A percentile compares a stretch with the other conserved stretches of the same genome.
Evolutionary conservation across 2,329 filamentous ascomycete genomes (phyloP).

Genomic region (Dryadomyces sulphureus): DNA sequence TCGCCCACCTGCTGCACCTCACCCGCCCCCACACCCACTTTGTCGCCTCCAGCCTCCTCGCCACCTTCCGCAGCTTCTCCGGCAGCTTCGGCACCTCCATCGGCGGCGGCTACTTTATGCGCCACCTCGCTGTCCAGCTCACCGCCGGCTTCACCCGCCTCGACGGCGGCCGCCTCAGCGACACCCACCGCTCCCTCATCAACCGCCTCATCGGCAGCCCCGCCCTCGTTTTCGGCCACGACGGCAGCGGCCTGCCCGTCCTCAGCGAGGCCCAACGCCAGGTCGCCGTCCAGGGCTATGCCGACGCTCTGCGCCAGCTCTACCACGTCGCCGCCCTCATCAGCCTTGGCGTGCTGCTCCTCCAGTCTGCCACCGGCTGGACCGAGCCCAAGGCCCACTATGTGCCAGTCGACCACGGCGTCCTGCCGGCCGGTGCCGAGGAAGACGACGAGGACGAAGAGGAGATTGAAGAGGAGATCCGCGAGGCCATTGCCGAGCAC

Average conservation of each 20-base stretch:
- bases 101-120: conserved; percentile 60
- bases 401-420: background rate
- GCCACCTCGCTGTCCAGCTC: conserved; percentile 41
- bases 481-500: conserved; percentile 18
- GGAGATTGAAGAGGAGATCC: conserved; percentile 14
- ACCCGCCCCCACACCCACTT: conserved; percentile 53
- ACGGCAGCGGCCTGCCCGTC: conserved; percentile 5
- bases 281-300: conserved; percentile 33
- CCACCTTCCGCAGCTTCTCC: conserved; percentile 70
- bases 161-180: conserved; percentile 22
- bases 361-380: conserved; percentile 39
- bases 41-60: conserved; percentile 59
- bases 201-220: conserved; percentile 35
- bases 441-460: conserved; percentile 19
- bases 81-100: conserved; percentile 70
- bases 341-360: conserved; percentile 25
- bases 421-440: conserved; percentile 18
- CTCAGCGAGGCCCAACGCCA: conserved; percentile 25
- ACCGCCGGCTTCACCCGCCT: conserved; percentile 38
- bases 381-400: conserved; percentile 18
- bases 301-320: conserved; percentile 26
- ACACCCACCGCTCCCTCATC: conserved; percentile 24
- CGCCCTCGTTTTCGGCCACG: conserved; percentile 29
- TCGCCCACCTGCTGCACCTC: conserved; percentile 66
- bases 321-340: conserved; percentile 32